These are phyloP conservation scores for Meyerozyma carpophila DNA, from an alignment of 1,139 yeast species.

Conservation along the genomic window DNA sequence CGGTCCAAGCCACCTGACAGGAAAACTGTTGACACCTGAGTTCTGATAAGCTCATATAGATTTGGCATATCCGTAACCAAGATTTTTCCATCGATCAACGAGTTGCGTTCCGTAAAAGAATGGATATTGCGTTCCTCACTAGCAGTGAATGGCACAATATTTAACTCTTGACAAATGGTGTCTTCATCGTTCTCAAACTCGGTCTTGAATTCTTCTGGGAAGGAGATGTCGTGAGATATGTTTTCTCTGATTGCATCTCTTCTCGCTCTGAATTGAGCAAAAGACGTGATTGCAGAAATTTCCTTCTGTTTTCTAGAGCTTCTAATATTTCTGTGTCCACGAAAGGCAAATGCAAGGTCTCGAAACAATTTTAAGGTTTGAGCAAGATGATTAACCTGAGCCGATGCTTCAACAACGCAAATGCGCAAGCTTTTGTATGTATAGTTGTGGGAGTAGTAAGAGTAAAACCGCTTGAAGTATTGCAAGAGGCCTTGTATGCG, in stretches of 20 bases:
- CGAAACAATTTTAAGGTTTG: constrained; percentile 23
- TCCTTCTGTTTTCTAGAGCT: constrained; percentile 6
- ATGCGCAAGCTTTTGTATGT: constrained; percentile 24
- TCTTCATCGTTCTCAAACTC: constrained; percentile 18
- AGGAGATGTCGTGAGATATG: constrained; percentile 4
- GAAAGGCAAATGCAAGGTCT: constrained; percentile 15
- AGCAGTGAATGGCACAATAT: constrained; percentile 20
- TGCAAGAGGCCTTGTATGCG: constrained; percentile 26
- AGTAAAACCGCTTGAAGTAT: constrained; percentile 37
- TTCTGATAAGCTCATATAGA: constrained; percentile 18
- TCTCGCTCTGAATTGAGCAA: constrained; percentile 21
- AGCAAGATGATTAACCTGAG: constrained; percentile 17
- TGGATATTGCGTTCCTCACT: constrained; percentile 24
- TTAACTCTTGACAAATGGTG: constrained; percentile 7
- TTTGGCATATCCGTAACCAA: constrained; percentile 26
- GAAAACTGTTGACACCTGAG: neutral
- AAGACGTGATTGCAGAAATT: constrained; percentile 11
- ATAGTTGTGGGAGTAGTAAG: constrained; percentile 24
- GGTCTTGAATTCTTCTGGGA: constrained; percentile 10
- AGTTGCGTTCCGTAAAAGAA: constrained; percentile 15
- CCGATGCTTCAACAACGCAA: constrained; percentile 27
- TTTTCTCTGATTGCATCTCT: constrained; percentile 18
- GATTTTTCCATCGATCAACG: constrained; percentile 24
- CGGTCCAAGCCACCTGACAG: neutral
- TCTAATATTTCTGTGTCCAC: constrained; percentile 12